These are phyloP conservation scores for Adansonia madagascariensis DNA, from an alignment of 441 rosid genomes.

Conservation along the genomic window DNA sequence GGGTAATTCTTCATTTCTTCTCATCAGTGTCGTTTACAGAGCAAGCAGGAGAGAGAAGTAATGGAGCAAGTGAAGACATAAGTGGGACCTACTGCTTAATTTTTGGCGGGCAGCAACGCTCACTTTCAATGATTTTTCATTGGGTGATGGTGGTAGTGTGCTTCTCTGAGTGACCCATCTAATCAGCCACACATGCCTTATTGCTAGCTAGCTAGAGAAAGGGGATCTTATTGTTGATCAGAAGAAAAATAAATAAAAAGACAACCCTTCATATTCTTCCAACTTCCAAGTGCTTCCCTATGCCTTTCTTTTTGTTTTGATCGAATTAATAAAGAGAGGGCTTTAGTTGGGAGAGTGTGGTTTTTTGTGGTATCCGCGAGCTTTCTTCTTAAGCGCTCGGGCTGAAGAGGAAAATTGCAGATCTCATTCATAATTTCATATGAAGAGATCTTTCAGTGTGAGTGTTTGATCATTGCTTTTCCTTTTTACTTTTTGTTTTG, in stretches of 20 bases:
- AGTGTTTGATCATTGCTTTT: slow-evolving; percentile 41
- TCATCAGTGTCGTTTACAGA: slow-evolving; percentile 26
- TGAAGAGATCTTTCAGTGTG: slow-evolving; percentile 82
- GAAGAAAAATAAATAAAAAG: slow-evolving; percentile 24
- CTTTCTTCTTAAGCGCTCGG: slow-evolving; percentile 34
- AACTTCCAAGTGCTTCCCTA: slow-evolving; percentile 28
- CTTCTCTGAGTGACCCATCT: slow-evolving; percentile 59
- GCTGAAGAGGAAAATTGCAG: slow-evolving; percentile 45
- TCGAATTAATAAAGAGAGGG: slow-evolving; percentile 13
- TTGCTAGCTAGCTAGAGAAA: slow-evolving; percentile 40
- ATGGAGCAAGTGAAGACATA: slow-evolving; percentile 55
- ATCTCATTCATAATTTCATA: slow-evolving; percentile 59
- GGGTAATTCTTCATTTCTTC: slow-evolving; percentile 22
- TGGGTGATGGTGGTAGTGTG: slow-evolving; percentile 42
- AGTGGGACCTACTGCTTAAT: slow-evolving; percentile 79
- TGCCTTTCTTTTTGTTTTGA: slow-evolving; percentile 19
- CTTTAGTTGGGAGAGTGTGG: slow-evolving; percentile 32
- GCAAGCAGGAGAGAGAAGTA: slow-evolving; percentile 28
- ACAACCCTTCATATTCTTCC: slow-evolving; percentile 31
- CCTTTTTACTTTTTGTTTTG: background rate
- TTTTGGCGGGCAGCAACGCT: slow-evolving; percentile 76
- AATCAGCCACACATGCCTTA: slow-evolving; percentile 42
- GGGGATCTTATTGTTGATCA: slow-evolving; percentile 24
- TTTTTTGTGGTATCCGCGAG: slow-evolving; percentile 18
- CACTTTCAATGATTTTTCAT: slow-evolving; percentile 69